Conservation (phyloP, 169 alveolate genomes). For the Plasmodium falciparum region DNA sequence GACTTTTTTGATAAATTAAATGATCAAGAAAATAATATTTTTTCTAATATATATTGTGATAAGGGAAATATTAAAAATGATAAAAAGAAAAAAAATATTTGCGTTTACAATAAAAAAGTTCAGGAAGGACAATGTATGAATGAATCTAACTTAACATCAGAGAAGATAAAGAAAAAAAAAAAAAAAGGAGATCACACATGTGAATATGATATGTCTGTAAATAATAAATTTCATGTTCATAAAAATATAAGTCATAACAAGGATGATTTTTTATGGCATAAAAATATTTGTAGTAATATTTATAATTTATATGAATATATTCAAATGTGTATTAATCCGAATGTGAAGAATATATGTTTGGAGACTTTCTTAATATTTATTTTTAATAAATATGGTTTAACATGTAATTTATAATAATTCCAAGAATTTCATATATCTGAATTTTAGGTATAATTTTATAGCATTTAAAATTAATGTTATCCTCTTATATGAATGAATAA, state of each 20-base stretch:
- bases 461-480: conserved; percentile 50
- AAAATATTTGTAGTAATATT: conserved; percentile 66
- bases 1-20: conserved; percentile 43
- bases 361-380: conserved; percentile 72
- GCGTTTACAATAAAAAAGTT: neutral
- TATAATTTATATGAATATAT: conserved; percentile 72
- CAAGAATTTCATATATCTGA: neutral
- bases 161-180: neutral
- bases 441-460: neutral
- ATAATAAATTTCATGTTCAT: conserved; percentile 1
- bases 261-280: conserved; percentile 64
- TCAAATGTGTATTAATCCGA: conserved; percentile 66
- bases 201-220: neutral
- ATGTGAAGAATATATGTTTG: conserved; percentile 65
- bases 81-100: neutral
- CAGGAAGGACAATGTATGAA: conserved; percentile 21
- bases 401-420: conserved; percentile 14
- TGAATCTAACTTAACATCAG: conserved; percentile 7
- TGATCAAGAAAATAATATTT: conserved; percentile 42
- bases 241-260: conserved; percentile 39
- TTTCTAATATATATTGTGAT: conserved; percentile 5
- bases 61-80: conserved; percentile 19
- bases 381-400: conserved; percentile 68
- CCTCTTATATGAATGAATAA: neutral
- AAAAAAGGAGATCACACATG: neutral